Base-by-base conservation (phyloP, 1,284 basidiomycete genomes). In the Earliella scabrosa region DNA sequence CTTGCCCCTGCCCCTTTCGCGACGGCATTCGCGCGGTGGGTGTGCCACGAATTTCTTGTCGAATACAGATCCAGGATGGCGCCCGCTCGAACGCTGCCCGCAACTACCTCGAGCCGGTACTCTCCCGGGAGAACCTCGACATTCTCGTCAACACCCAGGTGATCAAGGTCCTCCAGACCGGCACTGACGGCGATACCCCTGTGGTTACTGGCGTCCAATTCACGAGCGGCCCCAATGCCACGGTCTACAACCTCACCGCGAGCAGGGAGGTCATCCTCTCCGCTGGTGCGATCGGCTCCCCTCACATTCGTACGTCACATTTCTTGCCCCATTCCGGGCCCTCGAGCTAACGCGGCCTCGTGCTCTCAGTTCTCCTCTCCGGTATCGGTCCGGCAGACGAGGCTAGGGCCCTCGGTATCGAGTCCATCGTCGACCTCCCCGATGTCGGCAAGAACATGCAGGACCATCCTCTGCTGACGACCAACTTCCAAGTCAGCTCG, bases 91-190 rank as follows among this genome's bases (percentile, higher is more conserved):
- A 24, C 62, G 64, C 69, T 4, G 65, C 67, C 2, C 63, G 58
- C 21, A 63, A 63, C 18, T 71, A 68, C 45, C 56, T 81, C 16
- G 59, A 61, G 2, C 67, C 71, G 13, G 54, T 61, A 2, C 63
- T 72, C 6, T 56, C 54, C 23, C 61, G 77, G 9, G 59, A 66
- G 4, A 81, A 81, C 58, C 59, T 81, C 8, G 72, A 77, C 41
- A 68, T 81, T 27, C 59, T 80, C 2, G 55, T 78, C 24, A 70
- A 76, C 39, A 71, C 76, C 1, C 73, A 71, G 35, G 79, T 76
- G 2, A 73, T 70, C 9, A 70, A 70, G 40, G 59, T 82, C 4
- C 21, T 78, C 20, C 64, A 68, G 34, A 69, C 71, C 0, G 54
- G 54, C 5, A 54, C 46, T 21, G 56, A 47, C 20, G 27, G 49